Evolutionary conservation across 352 stramenopile genomes (phyloP).

Genomic region (Pythium graminicola): DNA sequence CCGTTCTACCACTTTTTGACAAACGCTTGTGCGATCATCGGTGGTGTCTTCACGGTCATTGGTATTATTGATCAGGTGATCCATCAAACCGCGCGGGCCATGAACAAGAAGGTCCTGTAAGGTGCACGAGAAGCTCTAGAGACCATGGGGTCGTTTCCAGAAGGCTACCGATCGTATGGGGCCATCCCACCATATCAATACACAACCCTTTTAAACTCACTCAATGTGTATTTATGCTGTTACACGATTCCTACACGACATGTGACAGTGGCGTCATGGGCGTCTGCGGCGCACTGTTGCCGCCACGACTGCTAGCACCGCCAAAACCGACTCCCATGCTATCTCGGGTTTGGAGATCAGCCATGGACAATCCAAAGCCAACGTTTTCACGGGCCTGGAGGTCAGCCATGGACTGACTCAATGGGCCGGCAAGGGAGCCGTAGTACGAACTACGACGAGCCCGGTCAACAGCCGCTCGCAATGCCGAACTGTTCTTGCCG

Average conservation of each 20-base stretch:
- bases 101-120: conserved; percentile 90
- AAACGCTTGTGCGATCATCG: conserved; percentile 74
- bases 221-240: neutral
- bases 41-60: conserved; percentile 80
- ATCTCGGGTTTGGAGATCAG: no score
- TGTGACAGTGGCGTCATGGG: conserved; percentile 5
- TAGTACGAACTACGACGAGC: conserved; percentile 16
- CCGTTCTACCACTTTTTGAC: conserved; percentile 85
- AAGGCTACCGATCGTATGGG: no score
- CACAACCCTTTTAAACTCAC: no score
- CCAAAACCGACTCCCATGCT: neutral
- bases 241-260: neutral
- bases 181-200: no score
- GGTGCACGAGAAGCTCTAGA: neutral
- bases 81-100: conserved; percentile 73
- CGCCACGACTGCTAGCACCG: conserved; percentile 6
- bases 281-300: conserved; percentile 18
- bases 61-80: conserved; percentile 81
- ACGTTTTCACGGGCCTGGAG: conserved; percentile 7
- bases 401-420: conserved; percentile 11
- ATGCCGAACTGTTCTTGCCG: conserved; percentile 17
- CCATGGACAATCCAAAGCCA: no score
- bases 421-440: conserved; percentile 2
- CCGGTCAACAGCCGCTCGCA: conserved; percentile 15
- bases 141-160: no score